Evolutionary conservation across 257 asterid species (phyloP).

Genomic region (Penstemon newberryi): DNA sequence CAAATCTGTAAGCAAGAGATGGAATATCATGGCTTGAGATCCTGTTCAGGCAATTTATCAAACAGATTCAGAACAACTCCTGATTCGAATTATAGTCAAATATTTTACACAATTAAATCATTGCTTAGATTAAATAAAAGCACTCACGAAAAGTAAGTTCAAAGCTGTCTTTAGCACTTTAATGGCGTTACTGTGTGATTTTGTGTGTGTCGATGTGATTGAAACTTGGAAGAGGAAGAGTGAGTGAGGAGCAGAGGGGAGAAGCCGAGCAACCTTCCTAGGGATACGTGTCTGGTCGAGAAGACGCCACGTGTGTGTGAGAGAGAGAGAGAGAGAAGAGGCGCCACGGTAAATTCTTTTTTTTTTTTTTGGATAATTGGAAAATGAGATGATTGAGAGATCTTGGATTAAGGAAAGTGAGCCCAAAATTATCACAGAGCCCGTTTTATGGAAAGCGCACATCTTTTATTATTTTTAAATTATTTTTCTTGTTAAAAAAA

Average conservation of each 20-base stretch:
- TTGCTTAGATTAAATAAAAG: neutral
- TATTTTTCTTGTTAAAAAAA: too few relatives aligned
- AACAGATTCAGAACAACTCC: constrained; percentile 3
- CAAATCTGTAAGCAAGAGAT: neutral
- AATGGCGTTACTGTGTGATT: neutral
- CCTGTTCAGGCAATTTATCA: constrained; percentile 24
- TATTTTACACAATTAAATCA: neutral
- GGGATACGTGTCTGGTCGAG: neutral
- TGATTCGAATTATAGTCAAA: neutral
- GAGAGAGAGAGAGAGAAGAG: too few relatives aligned
- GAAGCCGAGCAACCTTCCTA: neutral
- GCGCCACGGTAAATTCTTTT: too few relatives aligned
- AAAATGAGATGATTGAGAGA: neutral
- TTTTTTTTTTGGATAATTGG: too few relatives aligned
- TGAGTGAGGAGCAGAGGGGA: constrained; percentile 17
- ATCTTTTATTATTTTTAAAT: too few relatives aligned
- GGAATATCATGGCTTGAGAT: neutral
- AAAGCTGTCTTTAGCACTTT: neutral
- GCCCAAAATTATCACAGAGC: neutral
- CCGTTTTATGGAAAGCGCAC: too few relatives aligned
- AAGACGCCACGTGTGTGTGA: neutral
- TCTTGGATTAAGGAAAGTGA: neutral
- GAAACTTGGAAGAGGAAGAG: neutral
- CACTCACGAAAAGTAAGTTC: constrained; percentile 7
- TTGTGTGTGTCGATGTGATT: neutral